Evolutionary conservation across 2,329 filamentous ascomycete genomes (phyloP), one percentile per base, ranked within the genome.

Genomic region (Coleophoma cylindrospora): DNA sequence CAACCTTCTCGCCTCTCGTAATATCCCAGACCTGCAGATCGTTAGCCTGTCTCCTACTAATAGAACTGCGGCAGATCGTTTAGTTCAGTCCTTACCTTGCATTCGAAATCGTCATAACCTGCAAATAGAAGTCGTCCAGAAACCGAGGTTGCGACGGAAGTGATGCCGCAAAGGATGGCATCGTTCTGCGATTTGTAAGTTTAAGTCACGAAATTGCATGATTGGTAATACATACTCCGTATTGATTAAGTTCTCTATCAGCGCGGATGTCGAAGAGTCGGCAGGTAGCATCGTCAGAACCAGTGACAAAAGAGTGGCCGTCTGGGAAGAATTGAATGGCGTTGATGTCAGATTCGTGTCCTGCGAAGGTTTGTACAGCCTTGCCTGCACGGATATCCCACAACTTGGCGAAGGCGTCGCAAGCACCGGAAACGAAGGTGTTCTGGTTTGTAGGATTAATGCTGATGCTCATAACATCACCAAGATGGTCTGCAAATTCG

Each of bases 261-360:
- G 94, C 94, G 60, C 94, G 89, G 66, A 99, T 96, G 70, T 99
- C 94, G 66, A 99, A 99, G 37, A 99, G 80, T 60, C 94, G 86
- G 79, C 94, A 99, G 37, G 92, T 96, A 49, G 94, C 94, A 68
- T 99, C 94, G 63, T 99, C 94, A 41, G 94, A 97, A 51, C 94
- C 94, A 49, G 94, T 97, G 59, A 95, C 94, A 66, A 99, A 97
- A 22, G 94, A 95, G 70, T 97, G 95, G 54, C 94, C 94, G 66
- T 97, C 95, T 48, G 94, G 94, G 84, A 97, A 97, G 77, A 97
- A 99, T 69, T 97, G 94, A 58, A 99, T 96, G 62, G 94, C 94
- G 70, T 99, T 99, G 77, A 99, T 99, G 66, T 99, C 94, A 41
- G 91, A 96, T 72, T 97, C 94, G 72, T 97, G 94, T 27, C 94